Evolutionary conservation across 352 stramenopile genomes (phyloP).

Genomic region (Plasmopara viticola): DNA sequence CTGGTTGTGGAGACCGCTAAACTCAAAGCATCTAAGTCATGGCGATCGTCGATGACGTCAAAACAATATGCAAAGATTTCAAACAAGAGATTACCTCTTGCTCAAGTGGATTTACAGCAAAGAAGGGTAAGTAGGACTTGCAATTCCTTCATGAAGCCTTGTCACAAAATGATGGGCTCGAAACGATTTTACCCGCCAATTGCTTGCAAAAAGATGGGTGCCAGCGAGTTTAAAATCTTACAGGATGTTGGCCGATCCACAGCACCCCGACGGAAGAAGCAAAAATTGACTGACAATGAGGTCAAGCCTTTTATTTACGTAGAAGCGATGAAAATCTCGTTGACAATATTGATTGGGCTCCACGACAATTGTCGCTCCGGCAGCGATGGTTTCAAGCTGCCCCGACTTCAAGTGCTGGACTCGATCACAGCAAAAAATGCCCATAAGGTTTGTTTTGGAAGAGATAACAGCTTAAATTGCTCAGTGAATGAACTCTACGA

Average conservation of each 20-base stretch:
- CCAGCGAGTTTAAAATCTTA: constrained; percentile 3
- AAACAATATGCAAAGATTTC: background rate
- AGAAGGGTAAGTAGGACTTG: background rate
- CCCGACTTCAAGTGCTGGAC: constrained; percentile 21
- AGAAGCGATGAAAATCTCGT: constrained; percentile 49
- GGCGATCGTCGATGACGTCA: constrained; percentile 4
- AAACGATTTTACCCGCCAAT: constrained; percentile 39
- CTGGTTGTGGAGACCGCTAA: constrained; percentile 10
- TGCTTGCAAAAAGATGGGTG: constrained; percentile 23
- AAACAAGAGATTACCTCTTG: constrained; percentile 2
- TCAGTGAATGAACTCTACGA: constrained; percentile 11
- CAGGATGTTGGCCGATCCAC: background rate
- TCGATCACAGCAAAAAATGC: constrained; percentile 30
- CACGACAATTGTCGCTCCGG: constrained; percentile 4
- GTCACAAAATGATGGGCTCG: constrained; percentile 11
- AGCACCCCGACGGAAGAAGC: constrained; percentile 14
- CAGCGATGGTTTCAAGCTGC: constrained; percentile 2
- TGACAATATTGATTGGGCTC: constrained; percentile 11
- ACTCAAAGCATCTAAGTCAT: constrained; percentile 16
- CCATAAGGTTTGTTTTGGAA: constrained; percentile 22
- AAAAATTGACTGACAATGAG: constrained; percentile 8
- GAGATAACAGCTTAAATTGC: constrained; percentile 9
- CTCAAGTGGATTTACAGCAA: constrained; percentile 2
- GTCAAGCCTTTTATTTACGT: constrained; percentile 17
- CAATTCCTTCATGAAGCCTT: constrained; percentile 1